Evolutionary conservation across 192 early-diverging fungal species (phyloP).

Genomic region (Backusella australiensis): DNA sequence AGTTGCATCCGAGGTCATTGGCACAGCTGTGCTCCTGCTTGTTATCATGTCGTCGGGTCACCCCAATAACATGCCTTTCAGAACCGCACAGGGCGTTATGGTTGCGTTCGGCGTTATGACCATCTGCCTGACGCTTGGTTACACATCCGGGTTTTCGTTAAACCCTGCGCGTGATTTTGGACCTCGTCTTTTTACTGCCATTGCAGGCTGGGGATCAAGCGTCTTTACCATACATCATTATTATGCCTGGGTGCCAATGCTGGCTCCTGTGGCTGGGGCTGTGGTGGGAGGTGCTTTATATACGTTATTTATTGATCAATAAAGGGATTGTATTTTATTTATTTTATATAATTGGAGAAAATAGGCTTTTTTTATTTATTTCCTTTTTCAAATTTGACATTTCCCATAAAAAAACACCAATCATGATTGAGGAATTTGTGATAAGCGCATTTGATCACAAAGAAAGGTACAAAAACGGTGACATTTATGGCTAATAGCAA

Average conservation of each 20-base stretch:
- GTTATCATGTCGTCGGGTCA: constrained; percentile 58
- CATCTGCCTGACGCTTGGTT: constrained; percentile 18
- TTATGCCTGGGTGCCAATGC: constrained; percentile 72
- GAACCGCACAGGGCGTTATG: constrained; percentile 10
- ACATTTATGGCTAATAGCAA: too few relatives aligned
- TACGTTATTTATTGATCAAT: constrained; percentile 55
- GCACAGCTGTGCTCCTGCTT: constrained; percentile 64
- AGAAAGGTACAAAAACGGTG: too few relatives aligned
- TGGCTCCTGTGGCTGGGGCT: constrained; percentile 69
- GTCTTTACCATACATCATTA: constrained; percentile 66
- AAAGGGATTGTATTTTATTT: not conserved
- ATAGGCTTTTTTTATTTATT: too few relatives aligned
- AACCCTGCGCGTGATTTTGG: constrained; percentile 84
- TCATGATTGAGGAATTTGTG: too few relatives aligned
- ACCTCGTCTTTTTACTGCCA: constrained; percentile 68
- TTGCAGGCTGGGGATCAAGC: constrained; percentile 62
- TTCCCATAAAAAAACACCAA: too few relatives aligned
- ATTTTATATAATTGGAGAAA: too few relatives aligned
- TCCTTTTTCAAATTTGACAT: too few relatives aligned
- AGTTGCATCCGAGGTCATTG: constrained; percentile 63
- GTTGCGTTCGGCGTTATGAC: constrained; percentile 10
- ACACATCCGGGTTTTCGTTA: constrained; percentile 38
- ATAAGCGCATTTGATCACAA: too few relatives aligned
- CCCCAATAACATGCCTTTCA: constrained; percentile 25
- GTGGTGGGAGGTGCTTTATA: constrained; percentile 55